Evolutionary conservation across 2,329 filamentous ascomycete species (phyloP).

Genomic region (Cladosporium sp.): DNA sequence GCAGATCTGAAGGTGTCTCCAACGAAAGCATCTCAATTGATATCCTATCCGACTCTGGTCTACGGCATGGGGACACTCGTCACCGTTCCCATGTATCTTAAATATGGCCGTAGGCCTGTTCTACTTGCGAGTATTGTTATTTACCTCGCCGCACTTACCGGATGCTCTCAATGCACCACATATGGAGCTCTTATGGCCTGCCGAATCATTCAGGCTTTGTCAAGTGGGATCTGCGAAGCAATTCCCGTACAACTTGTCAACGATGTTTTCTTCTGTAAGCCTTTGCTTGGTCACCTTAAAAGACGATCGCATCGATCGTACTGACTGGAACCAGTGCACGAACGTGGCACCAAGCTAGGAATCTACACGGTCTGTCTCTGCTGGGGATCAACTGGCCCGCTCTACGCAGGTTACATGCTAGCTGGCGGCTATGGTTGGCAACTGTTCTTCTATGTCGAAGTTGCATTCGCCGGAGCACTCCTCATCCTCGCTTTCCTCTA

Average conservation of each 20-base stretch:
- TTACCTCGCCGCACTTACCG: conserved; percentile 42
- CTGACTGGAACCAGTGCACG: conserved; percentile 29
- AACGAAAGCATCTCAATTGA: conserved; percentile 50
- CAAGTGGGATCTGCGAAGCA: conserved; percentile 44
- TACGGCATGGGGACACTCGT: conserved; percentile 56
- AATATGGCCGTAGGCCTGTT: conserved; percentile 41
- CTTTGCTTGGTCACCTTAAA: not conserved
- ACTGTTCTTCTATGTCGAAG: conserved; percentile 58
- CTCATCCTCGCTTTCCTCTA: conserved; percentile 52
- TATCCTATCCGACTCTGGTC: conserved; percentile 58
- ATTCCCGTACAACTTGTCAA: conserved; percentile 47
- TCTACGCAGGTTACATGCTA: conserved; percentile 60
- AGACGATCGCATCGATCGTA: not conserved
- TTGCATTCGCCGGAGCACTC: conserved; percentile 48
- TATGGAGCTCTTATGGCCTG: conserved; percentile 41
- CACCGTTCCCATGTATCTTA: conserved; percentile 43
- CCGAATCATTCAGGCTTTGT: conserved; percentile 40
- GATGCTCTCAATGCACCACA: conserved; percentile 37
- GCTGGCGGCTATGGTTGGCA: conserved; percentile 53
- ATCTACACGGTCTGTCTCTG: conserved; percentile 59
- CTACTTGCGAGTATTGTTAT: conserved; percentile 40
- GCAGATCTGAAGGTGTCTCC: conserved; percentile 50
- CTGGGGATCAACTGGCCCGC: conserved; percentile 52
- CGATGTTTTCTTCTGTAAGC: conserved; percentile 41
- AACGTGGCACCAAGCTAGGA: conserved; percentile 49